A percentile compares a stretch with the other conserved stretches of the same genome.
Conservation (phyloP, 805 yeast genomes). For the Schwanniomyces vanrijiae region DNA sequence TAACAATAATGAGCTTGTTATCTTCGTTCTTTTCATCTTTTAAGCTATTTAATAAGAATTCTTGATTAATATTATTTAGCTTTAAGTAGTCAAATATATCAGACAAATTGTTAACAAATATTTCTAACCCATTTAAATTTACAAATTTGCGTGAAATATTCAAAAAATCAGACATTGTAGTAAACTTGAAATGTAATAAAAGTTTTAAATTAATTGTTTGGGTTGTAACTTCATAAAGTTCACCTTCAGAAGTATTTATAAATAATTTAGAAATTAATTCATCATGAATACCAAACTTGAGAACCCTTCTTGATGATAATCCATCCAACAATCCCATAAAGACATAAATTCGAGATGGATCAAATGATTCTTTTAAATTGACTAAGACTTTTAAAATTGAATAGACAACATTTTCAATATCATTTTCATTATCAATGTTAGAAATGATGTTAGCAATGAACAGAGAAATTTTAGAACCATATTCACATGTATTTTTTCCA, state of each 20-base stretch:
- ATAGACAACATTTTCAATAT: constrained; percentile 20
- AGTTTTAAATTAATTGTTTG: constrained; percentile 54
- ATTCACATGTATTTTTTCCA: constrained; percentile 47
- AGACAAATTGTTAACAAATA: constrained; percentile 18
- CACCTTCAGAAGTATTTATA: constrained; percentile 48
- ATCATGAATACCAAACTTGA: constrained; percentile 27
- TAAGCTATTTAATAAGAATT: neutral
- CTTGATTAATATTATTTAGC: constrained; percentile 4
- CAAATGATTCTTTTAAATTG: constrained; percentile 54
- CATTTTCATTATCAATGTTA: constrained; percentile 22
- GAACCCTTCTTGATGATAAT: constrained; percentile 26
- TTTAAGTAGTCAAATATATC: constrained; percentile 15
- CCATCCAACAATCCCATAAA: constrained; percentile 60
- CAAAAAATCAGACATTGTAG: constrained; percentile 17
- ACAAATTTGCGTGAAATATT: constrained; percentile 35
- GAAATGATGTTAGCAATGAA: constrained; percentile 45
- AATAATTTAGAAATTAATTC: constrained; percentile 24
- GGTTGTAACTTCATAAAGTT: constrained; percentile 46
- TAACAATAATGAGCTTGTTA: constrained; percentile 1
- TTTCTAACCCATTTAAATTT: constrained; percentile 35
- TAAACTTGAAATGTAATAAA: constrained; percentile 37
- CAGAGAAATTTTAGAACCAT: constrained; percentile 51
- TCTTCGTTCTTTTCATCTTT: neutral
- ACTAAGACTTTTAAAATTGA: constrained; percentile 46
- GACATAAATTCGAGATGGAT: constrained; percentile 66